Conservation (phyloP, 1,139 yeast genomes). For the Scheffersomyces lignicola region DNA sequence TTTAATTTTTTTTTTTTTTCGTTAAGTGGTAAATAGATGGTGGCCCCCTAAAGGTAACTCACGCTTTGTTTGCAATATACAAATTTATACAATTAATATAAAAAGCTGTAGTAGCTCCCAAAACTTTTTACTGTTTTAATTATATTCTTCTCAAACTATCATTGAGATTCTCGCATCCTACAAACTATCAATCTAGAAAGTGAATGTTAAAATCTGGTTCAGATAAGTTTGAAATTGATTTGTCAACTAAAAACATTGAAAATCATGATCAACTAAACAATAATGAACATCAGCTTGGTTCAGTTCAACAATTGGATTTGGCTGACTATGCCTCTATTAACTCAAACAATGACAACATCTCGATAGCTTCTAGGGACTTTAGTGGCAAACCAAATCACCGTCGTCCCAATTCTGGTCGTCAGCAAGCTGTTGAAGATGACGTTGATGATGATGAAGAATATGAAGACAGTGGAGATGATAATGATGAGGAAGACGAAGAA, state of each 20-base stretch:
- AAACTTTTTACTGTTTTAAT: not conserved
- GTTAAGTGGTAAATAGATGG: not conserved
- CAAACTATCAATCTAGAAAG: not conserved
- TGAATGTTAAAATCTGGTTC: slow-evolving; percentile 2
- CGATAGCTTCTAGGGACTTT: not conserved
- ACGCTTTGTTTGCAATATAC: not conserved
- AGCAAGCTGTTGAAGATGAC: slow-evolving; percentile 4
- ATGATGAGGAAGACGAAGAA: slow-evolving; percentile 4
- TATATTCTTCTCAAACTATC: too few species aligned
- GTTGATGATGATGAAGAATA: slow-evolving; percentile 5
- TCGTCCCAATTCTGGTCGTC: slow-evolving; percentile 4
- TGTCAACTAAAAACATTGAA: not conserved
- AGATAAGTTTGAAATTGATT: slow-evolving; percentile 2
- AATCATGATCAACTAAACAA: not conserved
- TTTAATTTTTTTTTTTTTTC: not conserved
- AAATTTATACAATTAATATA: not conserved
- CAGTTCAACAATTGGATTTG: too few species aligned
- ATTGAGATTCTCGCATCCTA: too few species aligned
- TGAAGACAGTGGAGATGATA: slow-evolving; percentile 5
- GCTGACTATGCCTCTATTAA: not conserved
- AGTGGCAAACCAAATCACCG: not conserved
- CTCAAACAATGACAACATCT: not conserved
- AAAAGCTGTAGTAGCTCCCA: not conserved
- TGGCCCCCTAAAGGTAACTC: not conserved
- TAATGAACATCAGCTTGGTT: not conserved